Base-by-base conservation (phyloP, 805 yeast species). In the Ogataea dorogensis region DNA sequence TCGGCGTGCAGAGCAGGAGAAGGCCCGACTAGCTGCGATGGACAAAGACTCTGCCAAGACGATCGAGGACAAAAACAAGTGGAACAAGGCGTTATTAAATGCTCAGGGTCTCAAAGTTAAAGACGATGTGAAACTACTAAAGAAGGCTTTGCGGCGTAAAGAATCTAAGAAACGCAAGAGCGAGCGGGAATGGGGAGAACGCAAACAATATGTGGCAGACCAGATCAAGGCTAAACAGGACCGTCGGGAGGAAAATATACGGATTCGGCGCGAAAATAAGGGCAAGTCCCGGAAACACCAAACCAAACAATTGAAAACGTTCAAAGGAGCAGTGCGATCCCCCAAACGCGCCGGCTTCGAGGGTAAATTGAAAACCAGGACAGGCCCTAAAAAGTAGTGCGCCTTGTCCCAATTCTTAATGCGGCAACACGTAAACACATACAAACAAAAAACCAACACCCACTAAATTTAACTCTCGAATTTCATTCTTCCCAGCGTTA, bases 231-330 rank as follows among this genome's bases (percentile, higher is more conserved):
- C 81, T 12, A 82, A 83, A 53, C 79, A 75, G 45, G 86, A 87
- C 67, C 83, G 93, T 70, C 79, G 98, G 61, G 96, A 89, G 53
- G 96, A 87, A 51, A 93, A 93, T 57, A 70, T 93, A 59, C 79
- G 81, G 57, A 78, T 86, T 31, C 78, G 96, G 64, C 81, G 75
- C 53, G 96, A 84, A 24, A 83, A 84, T 61, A 91, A 84, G 65
- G 91, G 93, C 36, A 76, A 81, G 51, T 81, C 81, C 61, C 73
- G 84, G 48, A 84, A 83, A 58, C 73, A 85, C 38, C 86, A 79
- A 60, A 76, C 74, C 34, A 82, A 77, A 61, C 78, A 78, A 66
- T 65, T 71, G 47, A 75, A 76, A 58, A 77, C 79, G 53, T 81
- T 78, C 58, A 76, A 76, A 24, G 80, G 81, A 23, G 61, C 64